Evolutionary conservation across 164 flowering plant genomes (phyloP).

Genomic region (Stephania japonica): DNA sequence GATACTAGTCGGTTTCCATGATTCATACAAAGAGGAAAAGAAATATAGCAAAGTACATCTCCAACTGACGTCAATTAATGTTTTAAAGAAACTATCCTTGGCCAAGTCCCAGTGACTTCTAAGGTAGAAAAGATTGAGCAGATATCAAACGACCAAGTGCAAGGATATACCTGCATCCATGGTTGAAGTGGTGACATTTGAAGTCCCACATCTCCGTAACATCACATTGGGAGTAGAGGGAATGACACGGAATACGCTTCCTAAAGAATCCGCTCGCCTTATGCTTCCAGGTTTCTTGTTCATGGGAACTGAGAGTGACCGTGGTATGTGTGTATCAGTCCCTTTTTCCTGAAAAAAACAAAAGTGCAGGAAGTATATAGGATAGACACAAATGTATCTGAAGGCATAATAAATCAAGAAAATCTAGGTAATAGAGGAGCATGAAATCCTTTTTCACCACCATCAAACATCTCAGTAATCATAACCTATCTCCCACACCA

Average conservation of each 20-base stretch:
- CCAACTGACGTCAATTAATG: not conserved
- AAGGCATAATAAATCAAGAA: not conserved
- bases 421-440: not conserved
- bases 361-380: conserved; percentile 4
- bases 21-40: conserved; percentile 9
- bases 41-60: conserved; percentile 2
- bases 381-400: not conserved
- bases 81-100: too few species aligned
- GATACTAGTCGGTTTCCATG: conserved; percentile 16
- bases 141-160: conserved; percentile 8
- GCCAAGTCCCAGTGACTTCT: not conserved
- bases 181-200: conserved; percentile 21
- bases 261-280: conserved; percentile 59
- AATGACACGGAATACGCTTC: conserved; percentile 57
- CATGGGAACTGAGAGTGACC: conserved; percentile 88
- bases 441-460: not conserved
- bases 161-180: conserved; percentile 47
- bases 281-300: conserved; percentile 39
- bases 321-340: conserved; percentile 38
- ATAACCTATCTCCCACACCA: not conserved
- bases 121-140: not conserved
- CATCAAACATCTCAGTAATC: not conserved
- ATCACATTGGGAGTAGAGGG: conserved; percentile 69
- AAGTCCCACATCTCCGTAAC: conserved; percentile 29
- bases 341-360: conserved; percentile 45